Evolutionary conservation across 371 early-diverging fungal species (phyloP), one percentile per base, ranked within the genome.

Genomic region (Vittaforma corneae): DNA sequence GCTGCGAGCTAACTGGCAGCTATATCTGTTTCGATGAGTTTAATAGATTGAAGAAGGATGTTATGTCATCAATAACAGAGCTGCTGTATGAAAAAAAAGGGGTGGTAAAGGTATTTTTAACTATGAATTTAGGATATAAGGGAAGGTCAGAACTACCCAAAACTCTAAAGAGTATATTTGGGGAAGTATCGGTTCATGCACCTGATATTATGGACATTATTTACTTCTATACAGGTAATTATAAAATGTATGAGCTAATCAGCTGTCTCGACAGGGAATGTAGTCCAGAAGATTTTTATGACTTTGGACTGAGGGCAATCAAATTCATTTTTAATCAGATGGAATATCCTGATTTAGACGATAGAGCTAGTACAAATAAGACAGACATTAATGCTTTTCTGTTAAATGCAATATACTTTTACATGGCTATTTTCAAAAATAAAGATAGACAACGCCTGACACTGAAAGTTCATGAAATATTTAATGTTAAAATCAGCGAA

Each of bases 1-100:
- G 95, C 70, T 84, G 93, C 65, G 91, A 88, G 74, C 89, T 89
- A 74, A 94, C 91, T 6, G 94, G 93, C 34, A 92, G 92, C 0
- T 95, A 91, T 92, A 91, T 95, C 62, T 93, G 94, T 81, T 93
- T 95, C 76, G 97, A 95, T 81, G 96, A 97, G 80, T 97, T 95
- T 80, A 97, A 97, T 78, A 86, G 97, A 63, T 79, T 97, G 69
- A 92, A 91, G 74, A 91, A 91, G 79, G 82, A 92, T 62, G 92
- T 93, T 52, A 81, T 97, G 72, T 91, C 92, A 26, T 92, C 93
- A 30, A 92, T 95, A 1, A 91, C 92, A 28, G 96, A 96, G 78
- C 82, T 83, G 56, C 73, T 84, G n/a, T 82, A 82, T 57, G 81
- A 82, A 5, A 83, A 82, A 55, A 84, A 82, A 14, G 83, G 83